Evolutionary conservation across 148 eudicot species (phyloP), one percentile per base, ranked within the genome.

Genomic region (Mesembryanthemum crystallinum): DNA sequence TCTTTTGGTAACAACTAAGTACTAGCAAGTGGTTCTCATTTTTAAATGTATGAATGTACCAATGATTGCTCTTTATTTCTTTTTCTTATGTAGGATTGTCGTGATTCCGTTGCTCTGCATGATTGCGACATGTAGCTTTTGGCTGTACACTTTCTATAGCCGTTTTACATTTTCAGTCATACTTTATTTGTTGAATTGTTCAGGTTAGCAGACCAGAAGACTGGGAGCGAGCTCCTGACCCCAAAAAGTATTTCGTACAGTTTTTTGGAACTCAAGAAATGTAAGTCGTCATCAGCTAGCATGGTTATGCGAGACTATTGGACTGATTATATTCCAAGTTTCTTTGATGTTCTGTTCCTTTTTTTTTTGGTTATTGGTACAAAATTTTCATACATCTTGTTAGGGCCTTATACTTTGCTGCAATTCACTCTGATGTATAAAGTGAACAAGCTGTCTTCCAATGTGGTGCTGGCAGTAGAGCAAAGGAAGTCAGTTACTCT

Each of bases 181-280:
- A 55, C 68, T 82, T 77, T 45, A 58, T 71, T 72, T 76, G 23
- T 73, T 78, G 61, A 23, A 39, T 45, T 61, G 76, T 77, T 74
- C 96, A 95, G 97, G 91, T 95, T 76, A 88, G 98, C 88, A 83
- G 85, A 75, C 96, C 97, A 52, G 96, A 95, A 86, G 96, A 89
- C 29, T 90, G 94, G 92, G 81, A 83, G 18, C 86, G 84, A 74
- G 69, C 87, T 76, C 89, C 96, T 80, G 97, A 95, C 76, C 89
- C 96, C 25, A 92, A 82, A 83, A 95, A 95, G 79, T 88, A 83
- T 78, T 95, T 95, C 69, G 97, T 95, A 25, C 90, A 90, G 65
- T 92, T 95, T 77, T 95, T 87, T 76, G 98, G 98, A 78, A 95
- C 98, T 63, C 74, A 73, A 72, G 98, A 95, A 86, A 95, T 92